A percentile compares a stretch with the other conserved stretches of the same genome.
Conservation (phyloP, 805 yeast genomes). For the Clavispora santaluciae region DNA sequence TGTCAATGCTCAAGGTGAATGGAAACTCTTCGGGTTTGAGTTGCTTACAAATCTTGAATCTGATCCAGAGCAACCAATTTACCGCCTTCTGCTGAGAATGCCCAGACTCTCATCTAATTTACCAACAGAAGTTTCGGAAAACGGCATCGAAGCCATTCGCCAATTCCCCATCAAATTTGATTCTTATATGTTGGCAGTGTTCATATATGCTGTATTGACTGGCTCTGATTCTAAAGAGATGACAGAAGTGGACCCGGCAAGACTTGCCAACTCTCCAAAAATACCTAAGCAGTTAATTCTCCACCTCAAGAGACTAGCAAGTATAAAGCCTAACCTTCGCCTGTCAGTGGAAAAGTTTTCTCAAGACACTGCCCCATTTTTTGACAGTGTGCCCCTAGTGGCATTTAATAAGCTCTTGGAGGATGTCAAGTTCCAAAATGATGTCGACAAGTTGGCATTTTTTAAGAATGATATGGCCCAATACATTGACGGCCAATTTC, state of each 20-base stretch:
- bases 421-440: conserved; percentile 50
- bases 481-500: conserved; percentile 32
- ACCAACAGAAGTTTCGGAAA: conserved; percentile 46
- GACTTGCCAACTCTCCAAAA: conserved; percentile 5
- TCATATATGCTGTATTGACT: conserved; percentile 46
- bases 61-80: conserved; percentile 43
- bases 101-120: conserved; percentile 22
- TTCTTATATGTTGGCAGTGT: conserved; percentile 57
- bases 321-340: conserved; percentile 31
- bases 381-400: conserved; percentile 44
- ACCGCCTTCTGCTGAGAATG: conserved; percentile 25
- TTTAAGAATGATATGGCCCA: conserved; percentile 28
- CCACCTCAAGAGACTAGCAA: conserved; percentile 37
- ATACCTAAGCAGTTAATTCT: conserved; percentile 37
- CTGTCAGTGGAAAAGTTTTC: conserved; percentile 25
- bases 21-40: conserved; percentile 84
- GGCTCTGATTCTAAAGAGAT: conserved; percentile 9
- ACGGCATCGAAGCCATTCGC: conserved; percentile 40
- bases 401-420: conserved; percentile 48
- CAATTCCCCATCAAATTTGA: conserved; percentile 48
- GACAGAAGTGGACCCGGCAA: conserved; percentile 4
- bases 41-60: conserved; percentile 45
- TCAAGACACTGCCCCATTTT: conserved; percentile 19
- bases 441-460: conserved; percentile 48
- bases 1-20: conserved; percentile 66